A percentile compares a stretch with the other conserved stretches of the same genome.
Conservation (phyloP, 306 rosid genomes). For the Sphenostylis stenocarpa region DNA sequence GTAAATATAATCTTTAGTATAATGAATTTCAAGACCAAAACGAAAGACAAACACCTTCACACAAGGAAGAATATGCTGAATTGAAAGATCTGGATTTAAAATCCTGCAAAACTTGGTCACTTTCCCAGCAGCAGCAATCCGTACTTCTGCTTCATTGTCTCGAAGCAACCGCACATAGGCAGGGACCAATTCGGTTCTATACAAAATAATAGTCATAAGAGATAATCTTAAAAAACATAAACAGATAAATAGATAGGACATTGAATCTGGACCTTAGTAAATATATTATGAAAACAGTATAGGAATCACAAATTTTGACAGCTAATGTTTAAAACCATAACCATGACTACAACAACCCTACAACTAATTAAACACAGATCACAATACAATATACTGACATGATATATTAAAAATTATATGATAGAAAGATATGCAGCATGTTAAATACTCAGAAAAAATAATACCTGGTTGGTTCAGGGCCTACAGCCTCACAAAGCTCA, state of each 20-base stretch:
- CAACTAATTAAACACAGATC: background rate
- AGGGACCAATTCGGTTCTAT: conserved; percentile 79
- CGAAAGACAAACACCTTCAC: conserved; percentile 57
- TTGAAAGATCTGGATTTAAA: conserved; percentile 68
- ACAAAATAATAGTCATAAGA: background rate
- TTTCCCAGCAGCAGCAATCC: conserved; percentile 90
- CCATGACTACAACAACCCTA: background rate
- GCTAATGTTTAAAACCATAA: background rate
- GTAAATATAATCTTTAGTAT: background rate
- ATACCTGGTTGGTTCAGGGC: conserved; percentile 88
- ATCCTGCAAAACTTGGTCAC: conserved; percentile 84
- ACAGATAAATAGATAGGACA: background rate
- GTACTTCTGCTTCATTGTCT: conserved; percentile 93
- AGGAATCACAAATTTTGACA: background rate
- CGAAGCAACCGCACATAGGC: conserved; percentile 90
- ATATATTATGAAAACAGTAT: background rate
- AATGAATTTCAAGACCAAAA: background rate
- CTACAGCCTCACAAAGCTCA: conserved; percentile 89
- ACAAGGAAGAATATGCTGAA: conserved; percentile 88
- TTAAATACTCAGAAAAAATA: background rate
- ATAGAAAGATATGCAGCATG: background rate
- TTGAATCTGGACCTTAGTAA: background rate
- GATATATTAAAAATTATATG: background rate
- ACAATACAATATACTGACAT: background rate
- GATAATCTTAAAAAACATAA: background rate